Base-by-base conservation (phyloP, 495 filamentous ascomycete genomes). In the Aspergillus homomorphus region DNA sequence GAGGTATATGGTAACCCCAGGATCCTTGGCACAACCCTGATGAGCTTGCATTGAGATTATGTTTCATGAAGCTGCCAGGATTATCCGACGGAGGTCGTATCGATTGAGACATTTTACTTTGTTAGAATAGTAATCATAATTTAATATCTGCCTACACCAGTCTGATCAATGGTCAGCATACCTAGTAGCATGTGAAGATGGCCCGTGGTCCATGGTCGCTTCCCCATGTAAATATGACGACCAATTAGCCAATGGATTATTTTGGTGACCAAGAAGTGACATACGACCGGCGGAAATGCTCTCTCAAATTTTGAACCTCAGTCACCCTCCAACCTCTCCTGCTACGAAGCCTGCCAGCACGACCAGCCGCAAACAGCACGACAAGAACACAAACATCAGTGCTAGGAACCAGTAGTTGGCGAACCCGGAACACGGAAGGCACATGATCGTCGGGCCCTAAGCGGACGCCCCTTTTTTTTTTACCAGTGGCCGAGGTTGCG, bases 381-480 rank as follows among this genome's bases (percentile, higher is more conserved):
- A 38, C 33, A 7, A n/a, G n/a, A n/a, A 38, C 26, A 30, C 26
- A 30, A 30, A 30, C 10, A 30, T 10, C 10, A 30, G 4, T 30
- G 10, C 26, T 10, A 30, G 26, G 4, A 30, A 30, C 4, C 10
- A 4, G 24, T 15, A 38, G 33, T 12, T 51, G 48, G 23, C 45
- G 23, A 48, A 48, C 45, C 45, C 19, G 45, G 19, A 48, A 48
- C 45, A 8, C 44, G 45, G 53, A 56, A 22, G 43, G 52, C 58
- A 56, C 51, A 60, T 54, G 58, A 60, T 60, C 58, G 44, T 41
- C 56, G 56, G 50, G 26, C 58, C 54, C 54, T 56, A 56, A 42
- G 44, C 45, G 54, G 60, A 21, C 58, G 68, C 70, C 71, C 69
- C 64, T 71, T 72, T 73, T 38, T 38, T 38, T n/a, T 67, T 46